Conservation (phyloP, 352 stramenopile species). For the Globisporangium echinulatum region DNA sequence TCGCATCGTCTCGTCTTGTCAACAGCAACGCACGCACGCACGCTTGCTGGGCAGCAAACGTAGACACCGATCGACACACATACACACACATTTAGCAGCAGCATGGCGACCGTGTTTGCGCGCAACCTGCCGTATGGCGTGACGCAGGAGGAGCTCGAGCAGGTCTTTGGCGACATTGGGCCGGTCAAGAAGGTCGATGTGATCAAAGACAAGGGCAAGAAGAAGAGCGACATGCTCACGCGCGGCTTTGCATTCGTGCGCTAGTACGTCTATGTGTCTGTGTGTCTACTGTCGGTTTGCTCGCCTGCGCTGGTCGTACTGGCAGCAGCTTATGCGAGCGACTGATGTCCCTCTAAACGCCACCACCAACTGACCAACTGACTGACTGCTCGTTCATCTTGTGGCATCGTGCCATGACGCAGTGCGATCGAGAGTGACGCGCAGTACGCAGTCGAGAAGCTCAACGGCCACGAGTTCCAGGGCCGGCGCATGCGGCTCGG, state of each 20-base stretch:
- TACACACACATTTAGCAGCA: not conserved
- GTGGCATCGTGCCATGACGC: not conserved
- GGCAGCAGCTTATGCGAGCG: not conserved
- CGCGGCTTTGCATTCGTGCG: constrained; percentile 83
- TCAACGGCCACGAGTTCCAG: constrained; percentile 70
- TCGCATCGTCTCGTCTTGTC: no score
- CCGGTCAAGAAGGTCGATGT: constrained; percentile 84
- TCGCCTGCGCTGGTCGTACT: not conserved
- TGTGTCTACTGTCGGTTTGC: not conserved
- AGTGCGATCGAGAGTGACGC: constrained; percentile 75
- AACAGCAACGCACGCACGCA: not conserved
- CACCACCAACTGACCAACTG: not conserved
- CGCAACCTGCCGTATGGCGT: constrained; percentile 84
- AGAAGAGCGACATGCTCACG: constrained; percentile 72
- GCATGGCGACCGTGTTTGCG: constrained; percentile 70
- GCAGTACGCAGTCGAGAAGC: constrained; percentile 58
- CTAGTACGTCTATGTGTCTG: constrained; percentile 47
- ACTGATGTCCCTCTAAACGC: not conserved
- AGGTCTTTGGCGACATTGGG: constrained; percentile 74
- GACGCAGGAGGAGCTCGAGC: constrained; percentile 80
- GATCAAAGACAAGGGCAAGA: constrained; percentile 86
- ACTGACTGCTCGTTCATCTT: no score
- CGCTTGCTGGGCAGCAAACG: not conserved
- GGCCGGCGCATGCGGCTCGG: constrained; percentile 78
- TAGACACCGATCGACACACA: not conserved